phyloP scores from a whole-genome alignment of 225 moss, liverwort and hornwort genomes.

The Asterella californica region DNA sequence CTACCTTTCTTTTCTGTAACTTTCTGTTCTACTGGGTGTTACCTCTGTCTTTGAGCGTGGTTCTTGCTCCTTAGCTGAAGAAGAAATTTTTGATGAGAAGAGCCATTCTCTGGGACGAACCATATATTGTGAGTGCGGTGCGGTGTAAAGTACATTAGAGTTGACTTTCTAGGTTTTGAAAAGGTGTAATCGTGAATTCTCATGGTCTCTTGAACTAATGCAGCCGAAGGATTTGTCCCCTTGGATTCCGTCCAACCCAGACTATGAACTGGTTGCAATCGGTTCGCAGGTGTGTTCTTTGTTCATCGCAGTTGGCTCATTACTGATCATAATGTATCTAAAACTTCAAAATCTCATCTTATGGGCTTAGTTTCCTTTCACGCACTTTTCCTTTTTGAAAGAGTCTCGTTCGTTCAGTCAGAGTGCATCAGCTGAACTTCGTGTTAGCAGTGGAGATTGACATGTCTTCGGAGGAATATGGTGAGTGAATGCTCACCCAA shows the following conservation, averaged over 20 bases:
- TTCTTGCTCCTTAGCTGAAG: too few species aligned
- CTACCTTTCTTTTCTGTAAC: too few species aligned
- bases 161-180: neutral
- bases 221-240: constrained; percentile 82
- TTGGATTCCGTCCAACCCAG: constrained; percentile 73
- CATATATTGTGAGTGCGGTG: neutral
- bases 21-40: too few species aligned
- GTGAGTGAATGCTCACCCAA: neutral
- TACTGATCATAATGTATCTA: neutral
- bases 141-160: neutral
- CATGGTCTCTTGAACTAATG: constrained; percentile 10
- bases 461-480: neutral
- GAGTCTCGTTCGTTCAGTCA: neutral
- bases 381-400: neutral
- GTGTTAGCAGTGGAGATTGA: neutral
- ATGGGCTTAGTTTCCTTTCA: neutral
- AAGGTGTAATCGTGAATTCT: neutral
- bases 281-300: constrained; percentile 50
- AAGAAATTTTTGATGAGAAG: too few species aligned
- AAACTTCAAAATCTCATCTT: too few species aligned
- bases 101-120: too few species aligned
- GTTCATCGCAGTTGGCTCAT: neutral
- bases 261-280: constrained; percentile 79
- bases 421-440: too few species aligned
- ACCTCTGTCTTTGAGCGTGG: too few species aligned